Percentiles rank a stretch among this genome's conserved stretches.
Evolutionary conservation across 2,329 filamentous ascomycete genomes (phyloP).

Genomic region (Gaeumannomyces tritici): DNA sequence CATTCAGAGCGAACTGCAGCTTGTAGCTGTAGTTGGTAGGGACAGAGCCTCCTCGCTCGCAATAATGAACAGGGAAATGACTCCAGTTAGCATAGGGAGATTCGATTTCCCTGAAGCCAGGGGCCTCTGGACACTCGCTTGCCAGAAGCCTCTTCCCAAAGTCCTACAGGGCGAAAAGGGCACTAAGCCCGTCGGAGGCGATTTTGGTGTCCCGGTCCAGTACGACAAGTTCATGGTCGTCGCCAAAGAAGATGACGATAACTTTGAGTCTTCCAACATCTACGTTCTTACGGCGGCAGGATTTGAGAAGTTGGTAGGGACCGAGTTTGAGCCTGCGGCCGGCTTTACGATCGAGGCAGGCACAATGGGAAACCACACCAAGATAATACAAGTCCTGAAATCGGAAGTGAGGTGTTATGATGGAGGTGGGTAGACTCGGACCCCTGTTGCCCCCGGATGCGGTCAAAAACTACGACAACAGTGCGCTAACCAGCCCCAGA

Average conservation of each 20-base stretch:
- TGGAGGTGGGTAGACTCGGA: slow-evolving; percentile 51
- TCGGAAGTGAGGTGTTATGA: slow-evolving; percentile 88
- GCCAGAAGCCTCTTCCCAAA: slow-evolving; percentile 57
- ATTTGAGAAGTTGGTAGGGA: slow-evolving; percentile 66
- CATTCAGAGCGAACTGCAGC: slow-evolving; percentile 46
- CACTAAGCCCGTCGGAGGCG: background rate
- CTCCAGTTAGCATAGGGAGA: slow-evolving; percentile 59
- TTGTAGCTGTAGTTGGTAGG: slow-evolving; percentile 52
- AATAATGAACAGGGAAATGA: slow-evolving; percentile 67
- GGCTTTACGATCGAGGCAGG: slow-evolving; percentile 81
- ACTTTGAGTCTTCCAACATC: slow-evolving; percentile 68
- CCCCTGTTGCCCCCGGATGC: background rate
- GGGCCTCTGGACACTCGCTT: slow-evolving; percentile 72
- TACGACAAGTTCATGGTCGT: slow-evolving; percentile 78
- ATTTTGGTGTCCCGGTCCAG: slow-evolving; percentile 38
- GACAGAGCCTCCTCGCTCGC: slow-evolving; percentile 62
- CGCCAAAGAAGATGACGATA: slow-evolving; percentile 59
- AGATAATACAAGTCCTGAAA: slow-evolving; percentile 79
- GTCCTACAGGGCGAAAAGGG: slow-evolving; percentile 42
- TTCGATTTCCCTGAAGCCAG: slow-evolving; percentile 65
- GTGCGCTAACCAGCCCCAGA: slow-evolving; percentile 39
- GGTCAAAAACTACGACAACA: slow-evolving; percentile 1
- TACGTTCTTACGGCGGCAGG: slow-evolving; percentile 65
- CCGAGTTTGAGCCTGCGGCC: slow-evolving; percentile 86
- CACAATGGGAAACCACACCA: slow-evolving; percentile 67